Evolutionary conservation across 2,329 filamentous ascomycete genomes (phyloP), one percentile per base, ranked within the genome.

Genomic region (Akanthomyces muscarius): DNA sequence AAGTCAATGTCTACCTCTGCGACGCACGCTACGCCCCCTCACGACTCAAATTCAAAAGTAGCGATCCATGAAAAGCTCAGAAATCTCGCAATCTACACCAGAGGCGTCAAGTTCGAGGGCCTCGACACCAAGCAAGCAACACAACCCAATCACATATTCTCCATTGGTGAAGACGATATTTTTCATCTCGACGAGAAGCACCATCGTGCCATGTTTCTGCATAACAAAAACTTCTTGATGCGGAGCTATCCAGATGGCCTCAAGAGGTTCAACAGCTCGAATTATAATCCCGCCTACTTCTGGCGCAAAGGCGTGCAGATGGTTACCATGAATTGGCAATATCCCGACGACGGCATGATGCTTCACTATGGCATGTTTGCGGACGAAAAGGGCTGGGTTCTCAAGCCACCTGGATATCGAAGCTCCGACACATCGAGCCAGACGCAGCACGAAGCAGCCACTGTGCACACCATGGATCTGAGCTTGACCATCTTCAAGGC

Each of bases 281-380:
- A 99, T 73, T 95, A 95, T 47, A 93, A 98, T 70, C 95, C 95
- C 0, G 88, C 92, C 66, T 87, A 87, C 50, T 96, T 92, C 73
- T 99, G 95, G 95, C 87, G 92, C 56, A 88, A 91, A 60, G 95
- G 95, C 33, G 93, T 97, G 23, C 95, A 99, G 75, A 98, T 99
- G 94, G 93, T 92, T 5, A 94, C 95, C 21, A 84, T 98, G 74
- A 99, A 99, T 74, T 98, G 95, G 94, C 95, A 99, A 76, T 94
- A 89, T 3, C 89, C 93, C 68, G 94, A 98, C 72, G 86, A 95
- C 63, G 91, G 91, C 50, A 96, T 97, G 85, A 96, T 98, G 81
- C 85, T 99, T 72, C 98, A 98, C 72, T 90, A 96, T 70, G 95
- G 90, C 72, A 98, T 99, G 95, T 99, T 98, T 73, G 91, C 92